Evolutionary conservation across 495 filamentous ascomycete species (phyloP).

Genomic region (Sporormia fimetaria): DNA sequence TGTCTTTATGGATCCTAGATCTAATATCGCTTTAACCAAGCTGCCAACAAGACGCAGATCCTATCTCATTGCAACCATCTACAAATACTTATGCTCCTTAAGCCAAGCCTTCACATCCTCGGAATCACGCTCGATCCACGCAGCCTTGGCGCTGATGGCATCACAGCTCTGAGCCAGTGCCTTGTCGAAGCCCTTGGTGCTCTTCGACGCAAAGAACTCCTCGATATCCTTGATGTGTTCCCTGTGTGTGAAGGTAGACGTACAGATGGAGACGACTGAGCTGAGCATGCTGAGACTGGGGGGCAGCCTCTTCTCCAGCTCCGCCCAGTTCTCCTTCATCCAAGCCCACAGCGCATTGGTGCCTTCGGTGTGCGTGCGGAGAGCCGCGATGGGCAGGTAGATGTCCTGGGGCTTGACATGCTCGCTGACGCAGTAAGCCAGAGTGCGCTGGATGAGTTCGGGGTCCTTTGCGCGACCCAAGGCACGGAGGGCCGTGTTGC

Average conservation of each 20-base stretch:
- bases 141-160: constrained; percentile 47
- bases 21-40: too few species aligned
- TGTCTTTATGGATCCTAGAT: too few species aligned
- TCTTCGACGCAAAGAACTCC: constrained; percentile 68
- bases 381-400: constrained; percentile 71
- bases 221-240: constrained; percentile 65
- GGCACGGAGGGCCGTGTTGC: constrained; percentile 84
- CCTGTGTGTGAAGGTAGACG: constrained; percentile 64
- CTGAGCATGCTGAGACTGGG: constrained; percentile 77
- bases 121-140: constrained; percentile 51
- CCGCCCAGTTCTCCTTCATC: constrained; percentile 79
- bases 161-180: constrained; percentile 52
- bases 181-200: constrained; percentile 60
- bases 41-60: too few species aligned
- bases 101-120: constrained; percentile 52
- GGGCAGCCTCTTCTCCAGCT: constrained; percentile 64
- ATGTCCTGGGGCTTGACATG: constrained; percentile 95
- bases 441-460: constrained; percentile 68
- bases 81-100: constrained; percentile 44
- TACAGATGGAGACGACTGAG: constrained; percentile 71
- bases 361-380: constrained; percentile 67
- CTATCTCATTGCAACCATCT: too few species aligned
- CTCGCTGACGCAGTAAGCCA: constrained; percentile 60
- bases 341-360: constrained; percentile 71
- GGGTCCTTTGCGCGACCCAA: constrained; percentile 69